A percentile compares a stretch with the other conserved stretches of the same genome.
phyloP scores from a whole-genome alignment of 1,284 basidiomycete genomes.

The Leucoagaricus sp. region DNA sequence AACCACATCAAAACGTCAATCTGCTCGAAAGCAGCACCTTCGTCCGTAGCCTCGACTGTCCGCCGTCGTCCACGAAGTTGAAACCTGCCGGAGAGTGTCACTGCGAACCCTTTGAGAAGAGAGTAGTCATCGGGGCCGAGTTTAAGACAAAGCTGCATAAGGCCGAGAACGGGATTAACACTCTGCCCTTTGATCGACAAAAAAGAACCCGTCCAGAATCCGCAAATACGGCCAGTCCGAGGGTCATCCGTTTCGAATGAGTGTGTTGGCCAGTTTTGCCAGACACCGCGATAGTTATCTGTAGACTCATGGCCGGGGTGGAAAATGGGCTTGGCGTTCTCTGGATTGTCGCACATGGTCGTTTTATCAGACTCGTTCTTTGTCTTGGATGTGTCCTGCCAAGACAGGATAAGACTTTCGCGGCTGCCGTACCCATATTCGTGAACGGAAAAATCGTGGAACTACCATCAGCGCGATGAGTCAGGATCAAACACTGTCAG shows the following conservation, averaged over 20 bases:
- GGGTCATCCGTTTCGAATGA: slow-evolving; percentile 9
- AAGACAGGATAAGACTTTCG: not conserved
- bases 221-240: not conserved
- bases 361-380: slow-evolving; percentile 5
- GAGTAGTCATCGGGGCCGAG: not conserved
- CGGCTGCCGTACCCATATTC: not conserved
- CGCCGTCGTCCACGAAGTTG: not conserved
- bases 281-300: not conserved
- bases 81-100: not conserved
- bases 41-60: slow-evolving; percentile 38
- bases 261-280: slow-evolving; percentile 6
- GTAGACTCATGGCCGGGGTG: not conserved
- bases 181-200: not conserved
- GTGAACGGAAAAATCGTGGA: slow-evolving; percentile 1
- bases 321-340: slow-evolving; percentile 8
- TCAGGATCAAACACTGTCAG: no score
- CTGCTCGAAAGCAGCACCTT: no score
- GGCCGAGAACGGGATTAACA: not conserved
- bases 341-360: not conserved
- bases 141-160: slow-evolving; percentile 1
- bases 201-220: slow-evolving; percentile 6
- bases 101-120: not conserved
- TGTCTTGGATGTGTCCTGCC: slow-evolving; percentile 5
- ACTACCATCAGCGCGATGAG: not conserved
- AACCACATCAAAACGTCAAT: slow-evolving; percentile 49